Conservation (phyloP, 192 early-diverging fungal species). For the Fimicolochytrium jonesii region DNA sequence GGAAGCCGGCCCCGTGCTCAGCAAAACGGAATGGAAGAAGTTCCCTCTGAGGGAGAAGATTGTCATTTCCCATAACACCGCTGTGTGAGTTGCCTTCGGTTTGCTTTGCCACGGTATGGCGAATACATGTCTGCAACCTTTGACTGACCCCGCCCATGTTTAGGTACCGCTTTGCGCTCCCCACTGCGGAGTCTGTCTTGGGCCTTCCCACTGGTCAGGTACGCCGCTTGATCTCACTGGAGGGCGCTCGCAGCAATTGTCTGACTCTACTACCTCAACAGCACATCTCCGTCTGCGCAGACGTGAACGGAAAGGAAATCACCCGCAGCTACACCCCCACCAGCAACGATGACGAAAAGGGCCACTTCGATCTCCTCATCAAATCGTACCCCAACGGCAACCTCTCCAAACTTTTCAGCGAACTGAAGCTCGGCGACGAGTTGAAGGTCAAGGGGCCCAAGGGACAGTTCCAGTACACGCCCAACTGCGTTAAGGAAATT, state of each 20-base stretch:
- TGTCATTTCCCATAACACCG: constrained; percentile 77
- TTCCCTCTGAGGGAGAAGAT: constrained; percentile 64
- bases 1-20: not conserved
- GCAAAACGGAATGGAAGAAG: constrained; percentile 29
- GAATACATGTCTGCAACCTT: not conserved
- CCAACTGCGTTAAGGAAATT: constrained; percentile 71
- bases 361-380: constrained; percentile 87
- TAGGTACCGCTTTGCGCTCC: constrained; percentile 83
- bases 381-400: constrained; percentile 85
- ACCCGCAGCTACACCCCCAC: constrained; percentile 90
- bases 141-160: not conserved
- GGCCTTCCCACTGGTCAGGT: constrained; percentile 89
- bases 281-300: constrained; percentile 84
- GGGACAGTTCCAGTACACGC: constrained; percentile 80
- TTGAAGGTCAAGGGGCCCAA: constrained; percentile 83
- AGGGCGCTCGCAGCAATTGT: not conserved
- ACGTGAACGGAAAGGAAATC: constrained; percentile 78
- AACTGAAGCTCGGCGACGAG: constrained; percentile 67
- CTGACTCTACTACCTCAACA: constrained; percentile 7
- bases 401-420: constrained; percentile 66
- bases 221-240: not conserved
- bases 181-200: constrained; percentile 57
- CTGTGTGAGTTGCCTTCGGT: constrained; percentile 52
- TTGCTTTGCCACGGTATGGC: no score
- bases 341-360: constrained; percentile 73